Percentiles rank a stretch among this genome's conserved stretches.
Conservation (phyloP, 768 basidiomycete species). For the Mycena kentingensis region DNA sequence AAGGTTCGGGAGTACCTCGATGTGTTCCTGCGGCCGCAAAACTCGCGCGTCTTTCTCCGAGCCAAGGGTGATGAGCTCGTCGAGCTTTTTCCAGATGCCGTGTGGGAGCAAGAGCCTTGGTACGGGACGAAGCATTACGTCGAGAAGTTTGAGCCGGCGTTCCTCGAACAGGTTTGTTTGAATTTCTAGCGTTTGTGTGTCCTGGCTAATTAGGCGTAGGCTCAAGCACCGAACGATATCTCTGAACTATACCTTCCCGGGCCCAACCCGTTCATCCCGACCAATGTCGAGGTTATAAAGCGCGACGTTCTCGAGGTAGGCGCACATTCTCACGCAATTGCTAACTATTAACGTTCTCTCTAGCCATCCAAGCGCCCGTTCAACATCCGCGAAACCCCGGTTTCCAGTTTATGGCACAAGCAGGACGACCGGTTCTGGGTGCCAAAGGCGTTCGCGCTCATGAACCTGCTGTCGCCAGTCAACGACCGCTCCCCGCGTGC, state of each 20-base stretch:
- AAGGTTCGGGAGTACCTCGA: conserved; percentile 67
- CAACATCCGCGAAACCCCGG: conserved; percentile 69
- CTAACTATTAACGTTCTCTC: conserved; percentile 13
- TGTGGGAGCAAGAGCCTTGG: conserved; percentile 83
- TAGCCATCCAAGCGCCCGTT: conserved; percentile 77
- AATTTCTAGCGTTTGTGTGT: not conserved
- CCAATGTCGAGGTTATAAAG: conserved; percentile 82
- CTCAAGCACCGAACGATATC: conserved; percentile 62
- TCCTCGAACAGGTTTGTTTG: conserved; percentile 54
- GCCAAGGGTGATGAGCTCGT: conserved; percentile 68
- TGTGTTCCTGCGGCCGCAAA: conserved; percentile 53
- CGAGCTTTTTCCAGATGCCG: conserved; percentile 42
- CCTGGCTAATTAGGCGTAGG: conserved; percentile 43
- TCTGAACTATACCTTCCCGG: conserved; percentile 75
- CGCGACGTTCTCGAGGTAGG: conserved; percentile 63
- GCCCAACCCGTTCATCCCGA: conserved; percentile 90
- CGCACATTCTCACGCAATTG: not conserved
- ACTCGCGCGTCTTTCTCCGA: conserved; percentile 75
- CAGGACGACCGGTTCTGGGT: conserved; percentile 97
- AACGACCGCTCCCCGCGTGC: conserved; percentile 66
- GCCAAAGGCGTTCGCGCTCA: conserved; percentile 78
- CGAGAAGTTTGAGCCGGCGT: conserved; percentile 64
- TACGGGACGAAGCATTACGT: conserved; percentile 89
- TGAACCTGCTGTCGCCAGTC: conserved; percentile 70
- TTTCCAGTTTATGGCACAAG: conserved; percentile 90